phyloP scores from a whole-genome alignment of 2,329 filamentous ascomycete species.

The Nectriaceae sp. region DNA sequence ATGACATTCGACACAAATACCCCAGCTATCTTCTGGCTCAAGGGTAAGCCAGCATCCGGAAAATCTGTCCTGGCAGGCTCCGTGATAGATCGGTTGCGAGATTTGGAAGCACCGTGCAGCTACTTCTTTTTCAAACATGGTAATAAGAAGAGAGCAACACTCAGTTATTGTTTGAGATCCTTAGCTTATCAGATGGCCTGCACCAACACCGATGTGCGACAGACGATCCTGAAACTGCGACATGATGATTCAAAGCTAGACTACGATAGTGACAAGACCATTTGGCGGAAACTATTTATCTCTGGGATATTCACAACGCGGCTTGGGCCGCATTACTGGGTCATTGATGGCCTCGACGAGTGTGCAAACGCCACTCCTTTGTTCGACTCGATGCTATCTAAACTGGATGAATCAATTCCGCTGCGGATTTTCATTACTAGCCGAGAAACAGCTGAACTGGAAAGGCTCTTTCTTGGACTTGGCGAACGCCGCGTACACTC shows the following conservation, averaged over 20 bases:
- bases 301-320: slow-evolving; percentile 12
- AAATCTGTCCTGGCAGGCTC: slow-evolving; percentile 38
- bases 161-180: slow-evolving; percentile 29
- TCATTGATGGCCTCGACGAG: slow-evolving; percentile 21
- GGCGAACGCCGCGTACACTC: too few relatives aligned
- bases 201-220: slow-evolving; percentile 18
- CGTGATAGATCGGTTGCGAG: slow-evolving; percentile 30
- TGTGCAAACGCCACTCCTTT: slow-evolving; percentile 23
- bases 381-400: slow-evolving; percentile 29
- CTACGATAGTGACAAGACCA: slow-evolving; percentile 33
- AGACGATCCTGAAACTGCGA: slow-evolving; percentile 26
- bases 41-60: slow-evolving; percentile 34
- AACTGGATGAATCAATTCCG: slow-evolving; percentile 15
- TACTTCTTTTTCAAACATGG: slow-evolving; percentile 31
- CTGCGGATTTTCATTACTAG: slow-evolving; percentile 33
- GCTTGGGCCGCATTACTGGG: slow-evolving; percentile 39
- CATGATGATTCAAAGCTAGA: slow-evolving; percentile 24
- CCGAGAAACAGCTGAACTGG: slow-evolving; percentile 26
- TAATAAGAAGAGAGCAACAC: slow-evolving; percentile 20
- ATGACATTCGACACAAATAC: not conserved
- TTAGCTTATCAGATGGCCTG: slow-evolving; percentile 34
- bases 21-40: slow-evolving; percentile 29
- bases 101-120: slow-evolving; percentile 7
- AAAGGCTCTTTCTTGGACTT: too few relatives aligned
- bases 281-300: too few relatives aligned